Evolutionary conservation across 345 rosid species (phyloP).

Genomic region (Schrenkiella parvula): DNA sequence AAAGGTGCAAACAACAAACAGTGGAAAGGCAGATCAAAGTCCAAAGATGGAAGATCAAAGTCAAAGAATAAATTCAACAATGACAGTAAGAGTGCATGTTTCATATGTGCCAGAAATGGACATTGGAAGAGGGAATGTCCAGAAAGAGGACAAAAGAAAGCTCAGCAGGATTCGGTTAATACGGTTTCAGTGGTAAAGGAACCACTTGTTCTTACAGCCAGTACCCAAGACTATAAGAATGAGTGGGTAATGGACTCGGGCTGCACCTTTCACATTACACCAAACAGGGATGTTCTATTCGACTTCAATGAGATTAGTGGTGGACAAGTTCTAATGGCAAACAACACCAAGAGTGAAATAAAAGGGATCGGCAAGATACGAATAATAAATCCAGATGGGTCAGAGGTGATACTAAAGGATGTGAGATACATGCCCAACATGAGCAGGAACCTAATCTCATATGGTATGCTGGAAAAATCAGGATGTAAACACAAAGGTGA

Average conservation of each 20-base stretch:
- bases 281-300: neutral
- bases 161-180: neutral
- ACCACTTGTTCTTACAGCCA: no score
- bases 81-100: neutral
- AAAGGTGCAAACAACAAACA: neutral
- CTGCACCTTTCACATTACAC: neutral
- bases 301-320: neutral
- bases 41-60: neutral
- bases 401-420: neutral
- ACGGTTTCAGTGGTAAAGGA: no score
- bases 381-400: neutral
- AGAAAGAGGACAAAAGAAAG: neutral
- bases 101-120: neutral
- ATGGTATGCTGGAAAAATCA: neutral
- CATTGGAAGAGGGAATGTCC: neutral
- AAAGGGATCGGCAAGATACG: neutral
- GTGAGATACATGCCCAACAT: neutral
- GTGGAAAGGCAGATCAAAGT: neutral
- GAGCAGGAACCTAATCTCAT: neutral
- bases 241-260: neutral
- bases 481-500: no score
- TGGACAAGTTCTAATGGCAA: neutral
- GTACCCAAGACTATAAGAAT: neutral
- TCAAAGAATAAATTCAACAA: neutral
- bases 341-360: neutral